Percentiles rank a stretch among this genome's conserved stretches.
phyloP scores from a whole-genome alignment of 306 rosid species.

The Rosa lucieae region DNA sequence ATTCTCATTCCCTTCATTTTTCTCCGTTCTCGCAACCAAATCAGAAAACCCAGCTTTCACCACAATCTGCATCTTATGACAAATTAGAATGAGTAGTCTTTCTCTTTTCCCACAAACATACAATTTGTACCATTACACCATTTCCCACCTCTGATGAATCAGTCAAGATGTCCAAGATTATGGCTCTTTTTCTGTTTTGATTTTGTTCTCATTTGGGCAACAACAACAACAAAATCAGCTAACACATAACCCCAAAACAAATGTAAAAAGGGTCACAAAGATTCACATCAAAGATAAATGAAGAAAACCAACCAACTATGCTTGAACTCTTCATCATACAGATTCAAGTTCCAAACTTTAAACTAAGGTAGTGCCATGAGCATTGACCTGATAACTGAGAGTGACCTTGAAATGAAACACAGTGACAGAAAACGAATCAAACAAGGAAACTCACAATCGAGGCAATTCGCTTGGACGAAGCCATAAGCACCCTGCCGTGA shows the following conservation, averaged over 20 bases:
- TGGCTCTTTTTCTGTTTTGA: neutral
- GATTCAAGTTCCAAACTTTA: neutral
- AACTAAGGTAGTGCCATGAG: neutral
- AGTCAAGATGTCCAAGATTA: neutral
- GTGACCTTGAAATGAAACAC: neutral
- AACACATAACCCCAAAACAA: neutral
- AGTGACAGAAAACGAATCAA: neutral
- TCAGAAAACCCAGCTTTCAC: neutral
- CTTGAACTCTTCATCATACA: neutral
- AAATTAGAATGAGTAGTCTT: neutral
- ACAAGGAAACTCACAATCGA: conserved; percentile 51
- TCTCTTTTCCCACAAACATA: neutral
- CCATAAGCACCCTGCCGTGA: conserved; percentile 58
- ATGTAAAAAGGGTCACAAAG: neutral
- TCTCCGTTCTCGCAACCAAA: neutral
- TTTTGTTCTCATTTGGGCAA: neutral
- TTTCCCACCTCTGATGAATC: neutral
- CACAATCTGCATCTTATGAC: neutral
- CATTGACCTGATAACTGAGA: neutral
- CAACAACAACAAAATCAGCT: neutral
- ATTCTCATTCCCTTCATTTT: neutral
- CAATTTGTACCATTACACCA: neutral
- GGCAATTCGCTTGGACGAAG: conserved; percentile 58
- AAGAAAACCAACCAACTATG: neutral
- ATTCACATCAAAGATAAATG: neutral